Base-by-base conservation (phyloP, 805 yeast species). In the Nakazawaea populi region DNA sequence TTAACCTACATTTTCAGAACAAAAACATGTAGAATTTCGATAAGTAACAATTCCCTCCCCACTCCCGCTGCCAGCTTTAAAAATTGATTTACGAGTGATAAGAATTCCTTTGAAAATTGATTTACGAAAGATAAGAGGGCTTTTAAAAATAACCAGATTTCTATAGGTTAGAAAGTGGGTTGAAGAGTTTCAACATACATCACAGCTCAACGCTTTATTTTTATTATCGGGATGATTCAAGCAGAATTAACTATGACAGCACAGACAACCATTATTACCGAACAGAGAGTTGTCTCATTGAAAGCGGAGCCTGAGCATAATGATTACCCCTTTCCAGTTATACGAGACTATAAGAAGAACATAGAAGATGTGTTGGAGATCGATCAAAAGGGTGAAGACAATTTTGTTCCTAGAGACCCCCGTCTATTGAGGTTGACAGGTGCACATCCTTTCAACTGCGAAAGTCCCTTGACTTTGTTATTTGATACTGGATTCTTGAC, bases 361-460 rank as follows among this genome's bases (percentile, higher is more conserved):
- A 42, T 47, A 7, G 51, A 52, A 12, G 60, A 59, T 42, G 56
- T 65, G 1, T 45, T 62, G 12, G 62, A 58, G 6, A 44, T 56
- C 10, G 70, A 67, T 44, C 40, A 43, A 12, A 60, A 60, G 42
- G 65, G 70, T 0, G 58, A 62, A n/a, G 71, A 67, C 35, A 44
- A 50, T 30, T 60, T 58, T 51, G 69, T 67, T 40, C 55, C 66
- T 6, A 57, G 70, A 47, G 68, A 66, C 54, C 58, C 57, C 24
- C 53, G 67, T 9, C 46, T 67, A 34, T 48, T 62, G 24, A 54
- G 66, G 47, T 58, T 67, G 7, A 67, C 71, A 1, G 70, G 70
- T 4, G 53, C 64, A 4, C 70, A 67, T 49, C 70, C 71, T 5
- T 64, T 67, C 54, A 67, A 67, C 49, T 52, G 57, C 38, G 70